Conservation (phyloP, 176 grass and related monocot species). For the Zea mays region DNA sequence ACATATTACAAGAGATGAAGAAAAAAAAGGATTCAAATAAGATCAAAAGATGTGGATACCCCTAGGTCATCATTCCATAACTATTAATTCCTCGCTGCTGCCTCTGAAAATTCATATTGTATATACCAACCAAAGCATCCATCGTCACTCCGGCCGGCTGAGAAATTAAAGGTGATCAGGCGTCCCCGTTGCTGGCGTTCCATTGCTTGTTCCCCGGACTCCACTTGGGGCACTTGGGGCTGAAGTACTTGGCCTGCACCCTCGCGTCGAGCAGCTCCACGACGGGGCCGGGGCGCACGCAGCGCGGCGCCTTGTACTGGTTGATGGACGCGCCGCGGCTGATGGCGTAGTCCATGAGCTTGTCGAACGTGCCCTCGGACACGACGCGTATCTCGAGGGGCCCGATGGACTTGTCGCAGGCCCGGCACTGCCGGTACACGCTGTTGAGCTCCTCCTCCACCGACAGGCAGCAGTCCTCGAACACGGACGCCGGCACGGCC, state of each 20-base stretch:
- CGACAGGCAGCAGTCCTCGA: conserved; percentile 93
- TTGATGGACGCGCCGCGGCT: conserved; percentile 93
- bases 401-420: conserved; percentile 75
- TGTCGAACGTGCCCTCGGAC: conserved; percentile 92
- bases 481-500: conserved; percentile 72
- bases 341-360: conserved; percentile 96
- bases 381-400: conserved; percentile 90
- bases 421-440: conserved; percentile 89
- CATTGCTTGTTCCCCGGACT: conserved; percentile 74
- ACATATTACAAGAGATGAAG: conserved; percentile 20
- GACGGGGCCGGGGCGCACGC: conserved; percentile 73
- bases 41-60: background rate
- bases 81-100: conserved; percentile 2
- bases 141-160: background rate
- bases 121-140: background rate
- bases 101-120: conserved; percentile 19
- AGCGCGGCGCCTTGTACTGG: conserved; percentile 98
- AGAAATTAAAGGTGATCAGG: background rate
- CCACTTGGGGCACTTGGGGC: conserved; percentile 95
- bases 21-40: background rate
- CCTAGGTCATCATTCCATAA: conserved; percentile 38
- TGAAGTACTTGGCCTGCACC: conserved; percentile 68
- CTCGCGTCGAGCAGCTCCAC: conserved; percentile 77
- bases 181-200: conserved; percentile 42
- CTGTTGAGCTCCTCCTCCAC: conserved; percentile 89